Evolutionary conservation across 108 stramenopile genomes (phyloP).

Genomic region (Cyclotella cryptica): DNA sequence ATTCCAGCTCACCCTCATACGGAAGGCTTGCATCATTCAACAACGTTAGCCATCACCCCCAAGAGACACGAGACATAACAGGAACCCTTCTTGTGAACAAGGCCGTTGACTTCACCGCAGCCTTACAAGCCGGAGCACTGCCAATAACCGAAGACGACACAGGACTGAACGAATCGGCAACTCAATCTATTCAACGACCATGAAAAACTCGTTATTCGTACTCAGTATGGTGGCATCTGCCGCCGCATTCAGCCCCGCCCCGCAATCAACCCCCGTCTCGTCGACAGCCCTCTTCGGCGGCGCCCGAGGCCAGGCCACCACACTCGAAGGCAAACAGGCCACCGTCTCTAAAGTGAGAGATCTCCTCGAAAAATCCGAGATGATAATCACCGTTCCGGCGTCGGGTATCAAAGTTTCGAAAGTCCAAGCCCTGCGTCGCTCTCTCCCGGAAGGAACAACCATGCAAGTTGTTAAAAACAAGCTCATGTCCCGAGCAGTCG

Average conservation of each 20-base stretch:
- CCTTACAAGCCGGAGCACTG: too few relatives aligned
- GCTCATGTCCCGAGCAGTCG: constrained; percentile 87
- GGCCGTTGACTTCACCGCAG: too few relatives aligned
- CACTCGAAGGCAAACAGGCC: constrained; percentile 77
- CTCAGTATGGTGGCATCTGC: constrained; percentile 46
- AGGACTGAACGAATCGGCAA: neutral
- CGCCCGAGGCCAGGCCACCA: constrained; percentile 72
- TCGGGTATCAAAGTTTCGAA: constrained; percentile 72
- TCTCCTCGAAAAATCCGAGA: constrained; percentile 77
- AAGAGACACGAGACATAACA: too few relatives aligned
- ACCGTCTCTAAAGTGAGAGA: constrained; percentile 70
- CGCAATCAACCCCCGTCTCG: constrained; percentile 29
- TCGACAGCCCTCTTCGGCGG: constrained; percentile 77
- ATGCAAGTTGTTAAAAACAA: constrained; percentile 91
- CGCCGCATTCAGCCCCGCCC: constrained; percentile 49
- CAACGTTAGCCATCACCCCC: too few relatives aligned
- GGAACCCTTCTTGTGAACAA: neutral
- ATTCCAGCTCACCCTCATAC: too few relatives aligned
- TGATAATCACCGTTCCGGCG: constrained; percentile 88
- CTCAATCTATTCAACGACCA: constrained; percentile 12
- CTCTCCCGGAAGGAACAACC: constrained; percentile 87
- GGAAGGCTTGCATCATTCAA: too few relatives aligned
- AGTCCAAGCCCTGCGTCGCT: constrained; percentile 72
- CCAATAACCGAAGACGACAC: too few relatives aligned
- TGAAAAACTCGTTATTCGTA: constrained; percentile 60